phyloP scores from a whole-genome alignment of 108 stramenopile genomes.

The Mediolabrus comicus region DNA sequence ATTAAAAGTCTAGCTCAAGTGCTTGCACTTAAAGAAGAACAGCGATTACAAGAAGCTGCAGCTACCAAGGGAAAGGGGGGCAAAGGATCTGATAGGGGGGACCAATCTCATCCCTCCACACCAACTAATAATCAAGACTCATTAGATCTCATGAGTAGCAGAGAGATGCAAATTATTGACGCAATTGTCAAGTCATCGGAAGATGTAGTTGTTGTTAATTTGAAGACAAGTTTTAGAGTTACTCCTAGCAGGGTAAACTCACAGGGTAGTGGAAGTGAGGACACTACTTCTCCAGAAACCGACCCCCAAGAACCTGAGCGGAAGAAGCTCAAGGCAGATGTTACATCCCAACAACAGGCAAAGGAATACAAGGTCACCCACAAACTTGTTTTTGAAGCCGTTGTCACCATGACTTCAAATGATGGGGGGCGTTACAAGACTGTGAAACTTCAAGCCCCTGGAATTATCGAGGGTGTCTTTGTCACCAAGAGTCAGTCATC shows the following conservation, averaged over 20 bases:
- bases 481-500: conserved; percentile 18
- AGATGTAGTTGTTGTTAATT: conserved; percentile 57
- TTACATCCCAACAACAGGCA: conserved; percentile 2
- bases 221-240: conserved; percentile 75
- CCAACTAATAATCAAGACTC: conserved; percentile 5
- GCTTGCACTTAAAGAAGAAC: conserved; percentile 57
- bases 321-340: conserved; percentile 31
- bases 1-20: conserved; percentile 50
- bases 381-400: conserved; percentile 50
- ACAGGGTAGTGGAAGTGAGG: neutral
- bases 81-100: neutral
- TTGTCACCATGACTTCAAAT: conserved; percentile 49
- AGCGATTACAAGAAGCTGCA: conserved; percentile 22
- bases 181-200: conserved; percentile 43
- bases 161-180: conserved; percentile 49
- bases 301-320: conserved; percentile 20
- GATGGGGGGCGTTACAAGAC: conserved; percentile 63
- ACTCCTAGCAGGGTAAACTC: conserved; percentile 17
- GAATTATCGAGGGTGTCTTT: conserved; percentile 74
- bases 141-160: conserved; percentile 35
- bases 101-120: neutral
- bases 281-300: conserved; percentile 1
- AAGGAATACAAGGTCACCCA: conserved; percentile 50
- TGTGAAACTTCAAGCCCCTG: conserved; percentile 76
- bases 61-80: conserved; percentile 9